These are phyloP conservation scores for Carex arenaria DNA, from an alignment of 202 grass and related monocot species.

Conservation along the genomic window DNA sequence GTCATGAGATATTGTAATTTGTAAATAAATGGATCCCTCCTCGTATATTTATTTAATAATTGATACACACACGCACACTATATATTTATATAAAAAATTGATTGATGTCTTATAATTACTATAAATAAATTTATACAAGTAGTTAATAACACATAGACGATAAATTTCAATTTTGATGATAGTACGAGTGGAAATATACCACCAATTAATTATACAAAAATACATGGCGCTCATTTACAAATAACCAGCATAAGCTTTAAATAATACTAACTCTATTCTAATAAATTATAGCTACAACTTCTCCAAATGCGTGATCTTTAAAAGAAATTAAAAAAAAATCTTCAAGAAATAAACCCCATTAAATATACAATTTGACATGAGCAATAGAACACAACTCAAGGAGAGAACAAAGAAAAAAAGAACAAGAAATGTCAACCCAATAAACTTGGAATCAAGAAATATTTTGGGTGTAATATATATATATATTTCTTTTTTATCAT, in stretches of 20 bases:
- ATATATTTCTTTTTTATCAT: neutral
- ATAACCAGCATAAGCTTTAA: neutral
- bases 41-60: no score
- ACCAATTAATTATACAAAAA: neutral
- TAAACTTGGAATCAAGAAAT: neutral
- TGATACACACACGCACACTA: no score
- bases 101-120: no score
- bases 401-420: neutral
- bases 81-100: no score
- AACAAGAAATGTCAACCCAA: conserved; percentile 14
- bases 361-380: conserved; percentile 16
- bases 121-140: no score
- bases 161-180: no score
- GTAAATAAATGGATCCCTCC: no score
- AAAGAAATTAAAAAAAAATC: neutral
- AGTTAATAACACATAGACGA: no score
- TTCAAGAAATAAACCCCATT: conserved; percentile 22
- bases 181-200: no score
- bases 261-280: neutral
- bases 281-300: conserved; percentile 9
- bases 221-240: neutral
- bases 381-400: conserved; percentile 10
- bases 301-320: neutral
- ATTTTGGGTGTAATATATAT: neutral
- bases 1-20: no score